Conservation (phyloP, 257 asterid species). For the Plantago ovata region DNA sequence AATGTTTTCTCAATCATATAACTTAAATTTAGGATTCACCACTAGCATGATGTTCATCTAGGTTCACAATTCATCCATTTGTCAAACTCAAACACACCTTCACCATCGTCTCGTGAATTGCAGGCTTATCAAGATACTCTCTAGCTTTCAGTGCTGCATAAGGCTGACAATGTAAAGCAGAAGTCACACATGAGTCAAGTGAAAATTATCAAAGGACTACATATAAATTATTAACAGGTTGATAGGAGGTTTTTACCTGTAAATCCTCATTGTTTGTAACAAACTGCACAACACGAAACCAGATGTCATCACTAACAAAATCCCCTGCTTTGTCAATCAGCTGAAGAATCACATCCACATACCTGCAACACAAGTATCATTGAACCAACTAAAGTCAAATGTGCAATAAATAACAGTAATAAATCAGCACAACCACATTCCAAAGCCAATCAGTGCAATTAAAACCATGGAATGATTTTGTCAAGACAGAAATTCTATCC, state of each 20-base stretch:
- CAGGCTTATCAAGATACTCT: constrained; percentile 91
- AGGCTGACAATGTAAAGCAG: constrained; percentile 45
- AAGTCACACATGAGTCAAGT: constrained; percentile 13
- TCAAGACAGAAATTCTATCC: background rate
- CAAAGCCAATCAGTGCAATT: constrained; percentile 4
- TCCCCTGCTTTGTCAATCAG: constrained; percentile 98
- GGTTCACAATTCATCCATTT: constrained; percentile 3
- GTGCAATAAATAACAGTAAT: constrained; percentile 9
- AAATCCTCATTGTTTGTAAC: constrained; percentile 93
- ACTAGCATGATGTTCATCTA: background rate
- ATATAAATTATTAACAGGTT: constrained; percentile 12
- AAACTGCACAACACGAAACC: constrained; percentile 98
- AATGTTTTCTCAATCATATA: constrained; percentile 7
- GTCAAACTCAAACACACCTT: constrained; percentile 49
- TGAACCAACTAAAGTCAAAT: constrained; percentile 13
- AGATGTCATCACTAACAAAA: constrained; percentile 93
- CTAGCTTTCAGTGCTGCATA: constrained; percentile 90
- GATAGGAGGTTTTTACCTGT: constrained; percentile 48
- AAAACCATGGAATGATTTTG: background rate
- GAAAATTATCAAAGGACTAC: constrained; percentile 20
- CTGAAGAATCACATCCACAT: constrained; percentile 95
- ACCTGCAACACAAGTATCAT: constrained; percentile 44
- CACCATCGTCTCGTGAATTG: constrained; percentile 94
- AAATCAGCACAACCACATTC: background rate
- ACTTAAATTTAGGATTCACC: background rate